phyloP scores from a whole-genome alignment of 371 early-diverging fungal genomes.

The Mucor saturninus region DNA sequence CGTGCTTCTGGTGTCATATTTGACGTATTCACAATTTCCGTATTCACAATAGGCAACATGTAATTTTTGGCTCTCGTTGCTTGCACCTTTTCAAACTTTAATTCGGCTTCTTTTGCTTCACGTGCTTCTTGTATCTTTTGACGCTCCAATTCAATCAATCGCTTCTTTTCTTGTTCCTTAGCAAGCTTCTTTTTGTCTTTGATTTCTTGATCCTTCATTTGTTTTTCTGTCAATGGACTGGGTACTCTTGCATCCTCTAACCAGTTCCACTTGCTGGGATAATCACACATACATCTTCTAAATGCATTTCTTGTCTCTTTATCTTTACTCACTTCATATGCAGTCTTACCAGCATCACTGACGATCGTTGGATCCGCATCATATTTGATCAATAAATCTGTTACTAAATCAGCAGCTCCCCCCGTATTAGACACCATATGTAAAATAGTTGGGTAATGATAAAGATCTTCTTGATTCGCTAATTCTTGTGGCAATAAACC shows the following conservation, averaged over 20 bases:
- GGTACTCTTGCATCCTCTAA: conserved; percentile 71
- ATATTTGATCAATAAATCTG: conserved; percentile 68
- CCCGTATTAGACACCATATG: conserved; percentile 65
- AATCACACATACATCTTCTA: conserved; percentile 69
- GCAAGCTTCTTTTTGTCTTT: conserved; percentile 68
- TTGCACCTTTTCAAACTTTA: conserved; percentile 35
- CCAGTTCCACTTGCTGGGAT: conserved; percentile 75
- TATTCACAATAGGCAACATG: conserved; percentile 24
- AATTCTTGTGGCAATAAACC: conserved; percentile 56
- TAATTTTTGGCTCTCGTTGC: conserved; percentile 31
- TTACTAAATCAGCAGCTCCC: conserved; percentile 64
- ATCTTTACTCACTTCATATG: conserved; percentile 82
- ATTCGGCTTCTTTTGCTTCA: conserved; percentile 48
- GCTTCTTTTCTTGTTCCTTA: conserved; percentile 57
- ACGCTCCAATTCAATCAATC: conserved; percentile 36
- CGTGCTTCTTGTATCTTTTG: conserved; percentile 26
- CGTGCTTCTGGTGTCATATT: conserved; percentile 78
- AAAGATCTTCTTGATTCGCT: conserved; percentile 36
- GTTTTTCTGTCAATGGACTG: conserved; percentile 76
- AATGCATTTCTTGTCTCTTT: conserved; percentile 83
- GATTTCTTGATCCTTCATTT: conserved; percentile 45
- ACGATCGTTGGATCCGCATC: conserved; percentile 79
- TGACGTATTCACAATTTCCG: conserved; percentile 32
- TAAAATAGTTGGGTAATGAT: conserved; percentile 68
- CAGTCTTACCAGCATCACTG: conserved; percentile 64